Evolutionary conservation across 768 basidiomycete species (phyloP).

Genomic region (Amanita phalloides): DNA sequence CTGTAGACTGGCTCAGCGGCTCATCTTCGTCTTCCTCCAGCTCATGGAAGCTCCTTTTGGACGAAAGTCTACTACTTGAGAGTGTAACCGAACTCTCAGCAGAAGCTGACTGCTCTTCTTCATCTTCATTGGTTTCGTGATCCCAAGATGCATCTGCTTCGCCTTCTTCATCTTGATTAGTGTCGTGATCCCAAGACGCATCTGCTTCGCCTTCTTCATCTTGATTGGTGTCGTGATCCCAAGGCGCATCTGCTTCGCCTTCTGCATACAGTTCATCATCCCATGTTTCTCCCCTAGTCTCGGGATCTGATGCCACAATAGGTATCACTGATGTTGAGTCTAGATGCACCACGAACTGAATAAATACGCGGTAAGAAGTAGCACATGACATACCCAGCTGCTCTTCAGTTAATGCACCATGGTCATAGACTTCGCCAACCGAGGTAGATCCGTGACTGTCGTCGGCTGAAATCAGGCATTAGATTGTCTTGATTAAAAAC

Average conservation of each 20-base stretch:
- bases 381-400: neutral
- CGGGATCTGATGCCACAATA: neutral
- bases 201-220: conserved; percentile 31
- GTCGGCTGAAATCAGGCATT: neutral
- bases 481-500: neutral
- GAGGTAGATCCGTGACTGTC: conserved; percentile 7
- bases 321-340: conserved; percentile 11
- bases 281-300: conserved; percentile 5
- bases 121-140: conserved; percentile 17
- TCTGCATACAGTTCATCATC: conserved; percentile 17
- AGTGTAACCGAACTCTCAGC: conserved; percentile 45
- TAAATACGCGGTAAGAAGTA: too few relatives aligned
- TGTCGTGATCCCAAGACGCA: conserved; percentile 25
- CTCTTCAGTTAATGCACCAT: neutral
- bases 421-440: neutral
- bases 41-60: conserved; percentile 49
- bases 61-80: conserved; percentile 40
- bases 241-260: conserved; percentile 31
- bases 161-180: conserved; percentile 27
- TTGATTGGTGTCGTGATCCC: conserved; percentile 17
- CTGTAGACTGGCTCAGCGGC: conserved; percentile 30
- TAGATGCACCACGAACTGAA: too few relatives aligned
- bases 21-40: conserved; percentile 22
- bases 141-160: conserved; percentile 36
- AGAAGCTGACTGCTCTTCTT: conserved; percentile 31